phyloP scores from a whole-genome alignment of 805 yeast species.

The Candida ponderosae region DNA sequence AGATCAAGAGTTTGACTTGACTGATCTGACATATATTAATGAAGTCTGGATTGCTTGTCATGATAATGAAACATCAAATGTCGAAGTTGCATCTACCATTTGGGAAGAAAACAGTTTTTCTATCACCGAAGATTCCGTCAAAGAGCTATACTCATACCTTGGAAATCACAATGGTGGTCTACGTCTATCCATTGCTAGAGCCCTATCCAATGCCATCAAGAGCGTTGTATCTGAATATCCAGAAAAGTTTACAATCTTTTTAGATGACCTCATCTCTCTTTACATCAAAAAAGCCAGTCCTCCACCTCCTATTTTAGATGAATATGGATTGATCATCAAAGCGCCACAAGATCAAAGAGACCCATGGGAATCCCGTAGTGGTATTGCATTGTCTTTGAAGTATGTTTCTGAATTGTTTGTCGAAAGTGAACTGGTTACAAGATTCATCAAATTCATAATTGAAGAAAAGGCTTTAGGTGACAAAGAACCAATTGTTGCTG shows the following conservation, averaged over 20 bases:
- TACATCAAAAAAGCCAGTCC: slow-evolving; percentile 59
- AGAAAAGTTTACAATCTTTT: slow-evolving; percentile 22
- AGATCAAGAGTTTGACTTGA: slow-evolving; percentile 67
- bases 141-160: slow-evolving; percentile 39
- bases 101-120: slow-evolving; percentile 73
- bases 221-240: slow-evolving; percentile 20
- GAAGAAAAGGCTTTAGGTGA: slow-evolving; percentile 67
- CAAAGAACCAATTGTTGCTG: slow-evolving; percentile 60
- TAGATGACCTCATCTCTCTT: slow-evolving; percentile 42
- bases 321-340: slow-evolving; percentile 70
- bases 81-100: slow-evolving; percentile 66
- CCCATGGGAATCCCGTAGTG: slow-evolving; percentile 79
- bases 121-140: slow-evolving; percentile 37
- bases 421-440: slow-evolving; percentile 33
- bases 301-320: slow-evolving; percentile 70
- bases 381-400: slow-evolving; percentile 63
- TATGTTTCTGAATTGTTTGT: slow-evolving; percentile 39
- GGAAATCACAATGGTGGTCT: slow-evolving; percentile 55
- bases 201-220: slow-evolving; percentile 54
- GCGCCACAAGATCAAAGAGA: slow-evolving; percentile 56
- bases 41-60: slow-evolving; percentile 76
- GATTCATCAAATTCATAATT: slow-evolving; percentile 56
- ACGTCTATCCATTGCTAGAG: slow-evolving; percentile 63
- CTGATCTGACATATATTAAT: slow-evolving; percentile 39
- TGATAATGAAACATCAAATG: slow-evolving; percentile 58